These are phyloP conservation scores for Coniferiporia weirii DNA, from an alignment of 1,284 basidiomycete genomes.

Conservation along the genomic window DNA sequence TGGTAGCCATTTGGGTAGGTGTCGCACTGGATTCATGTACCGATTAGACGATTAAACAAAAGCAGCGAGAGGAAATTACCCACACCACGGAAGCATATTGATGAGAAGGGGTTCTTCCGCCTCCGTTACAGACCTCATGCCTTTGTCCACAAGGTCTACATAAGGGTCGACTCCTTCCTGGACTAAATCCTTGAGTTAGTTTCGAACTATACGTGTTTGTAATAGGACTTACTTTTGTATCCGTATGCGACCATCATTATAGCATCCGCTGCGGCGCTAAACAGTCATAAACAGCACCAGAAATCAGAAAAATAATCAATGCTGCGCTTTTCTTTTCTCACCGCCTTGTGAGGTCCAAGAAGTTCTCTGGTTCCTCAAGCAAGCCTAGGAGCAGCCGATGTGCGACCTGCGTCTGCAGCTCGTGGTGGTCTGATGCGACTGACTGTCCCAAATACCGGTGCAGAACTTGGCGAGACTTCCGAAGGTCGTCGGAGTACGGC, in stretches of 20 bases:
- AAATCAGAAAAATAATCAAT: background rate
- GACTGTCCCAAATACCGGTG: conserved; percentile 21
- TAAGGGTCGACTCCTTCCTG: conserved; percentile 5
- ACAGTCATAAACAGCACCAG: background rate
- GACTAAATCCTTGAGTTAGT: background rate
- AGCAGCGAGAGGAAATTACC: background rate
- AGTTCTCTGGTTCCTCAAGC: conserved; percentile 1
- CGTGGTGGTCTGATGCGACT: background rate
- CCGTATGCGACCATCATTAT: conserved; percentile 12
- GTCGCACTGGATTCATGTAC: conserved; percentile 12
- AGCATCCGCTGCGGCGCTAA: background rate
- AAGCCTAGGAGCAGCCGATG: conserved; percentile 7
- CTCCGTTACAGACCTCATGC: conserved; percentile 15
- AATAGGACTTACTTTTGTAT: conserved; percentile 6
- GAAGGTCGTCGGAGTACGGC: conserved; percentile 24
- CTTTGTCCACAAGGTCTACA: conserved; percentile 11
- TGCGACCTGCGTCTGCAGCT: conserved; percentile 1
- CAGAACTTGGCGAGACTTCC: conserved; percentile 22
- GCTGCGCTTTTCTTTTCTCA: background rate
- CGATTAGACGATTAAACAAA: background rate
- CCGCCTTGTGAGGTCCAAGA: background rate
- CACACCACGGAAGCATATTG: conserved; percentile 13
- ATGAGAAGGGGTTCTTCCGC: conserved; percentile 16
- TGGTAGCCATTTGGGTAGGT: conserved; percentile 22
- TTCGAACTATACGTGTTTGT: background rate